Conservation (phyloP, 2,329 filamentous ascomycete genomes). For the Epichloe bromicola region DNA sequence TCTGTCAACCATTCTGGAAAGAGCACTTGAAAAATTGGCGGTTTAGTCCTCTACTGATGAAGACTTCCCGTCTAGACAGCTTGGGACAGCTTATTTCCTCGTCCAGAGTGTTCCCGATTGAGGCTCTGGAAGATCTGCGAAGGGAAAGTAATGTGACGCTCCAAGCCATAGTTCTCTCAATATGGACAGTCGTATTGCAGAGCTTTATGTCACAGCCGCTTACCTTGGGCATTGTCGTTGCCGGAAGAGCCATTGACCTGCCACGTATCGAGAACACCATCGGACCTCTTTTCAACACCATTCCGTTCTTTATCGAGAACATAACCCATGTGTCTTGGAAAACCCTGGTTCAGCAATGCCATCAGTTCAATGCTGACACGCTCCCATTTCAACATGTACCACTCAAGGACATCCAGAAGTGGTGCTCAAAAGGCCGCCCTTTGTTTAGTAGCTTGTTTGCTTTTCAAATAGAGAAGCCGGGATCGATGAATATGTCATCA, state of each 20-base stretch:
- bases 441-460: conserved; percentile 76
- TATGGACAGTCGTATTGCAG: conserved; percentile 55
- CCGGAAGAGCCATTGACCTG: conserved; percentile 61
- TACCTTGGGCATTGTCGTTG: conserved; percentile 62
- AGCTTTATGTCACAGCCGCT: conserved; percentile 32
- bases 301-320: conserved; percentile 52
- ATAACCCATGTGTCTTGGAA: conserved; percentile 39
- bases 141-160: conserved; percentile 55
- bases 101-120: conserved; percentile 21
- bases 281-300: conserved; percentile 81
- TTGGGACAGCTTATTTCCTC: conserved; percentile 6
- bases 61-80: conserved; percentile 3
- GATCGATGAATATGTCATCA: conserved; percentile 13
- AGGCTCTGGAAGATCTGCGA: conserved; percentile 37
- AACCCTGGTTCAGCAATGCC: conserved; percentile 48
- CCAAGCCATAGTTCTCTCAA: conserved; percentile 65
- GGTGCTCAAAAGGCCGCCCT: conserved; percentile 46
- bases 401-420: conserved; percentile 68
- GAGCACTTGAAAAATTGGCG: conserved; percentile 32
- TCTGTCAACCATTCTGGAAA: conserved; percentile 52
- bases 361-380: conserved; percentile 54
- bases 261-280: conserved; percentile 52
- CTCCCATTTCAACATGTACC: conserved; percentile 62
- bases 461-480: conserved; percentile 47
- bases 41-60: neutral